These are phyloP conservation scores for Ophiostoma sp. DNA, from an alignment of 2,329 filamentous ascomycete genomes.

Conservation along the genomic window DNA sequence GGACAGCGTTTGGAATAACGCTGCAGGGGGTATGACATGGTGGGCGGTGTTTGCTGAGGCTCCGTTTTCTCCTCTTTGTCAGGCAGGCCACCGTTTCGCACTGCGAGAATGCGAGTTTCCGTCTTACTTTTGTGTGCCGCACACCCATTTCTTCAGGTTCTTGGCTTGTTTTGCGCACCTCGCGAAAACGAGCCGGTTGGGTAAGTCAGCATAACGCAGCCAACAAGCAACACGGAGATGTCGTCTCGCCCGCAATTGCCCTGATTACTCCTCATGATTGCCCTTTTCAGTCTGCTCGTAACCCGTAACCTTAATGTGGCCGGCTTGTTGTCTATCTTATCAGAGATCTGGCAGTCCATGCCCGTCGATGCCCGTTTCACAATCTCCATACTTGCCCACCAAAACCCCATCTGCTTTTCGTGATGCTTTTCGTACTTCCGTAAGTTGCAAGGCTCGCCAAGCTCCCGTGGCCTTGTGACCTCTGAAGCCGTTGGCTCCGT, in stretches of 20 bases:
- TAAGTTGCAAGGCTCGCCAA: background rate
- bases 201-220: background rate
- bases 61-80: background rate
- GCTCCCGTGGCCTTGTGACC: background rate
- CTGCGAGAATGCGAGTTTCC: background rate
- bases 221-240: background rate
- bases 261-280: background rate
- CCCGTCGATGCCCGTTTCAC: constrained; percentile 1
- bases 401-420: constrained; percentile 6
- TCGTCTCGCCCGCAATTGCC: background rate
- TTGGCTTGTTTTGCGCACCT: background rate
- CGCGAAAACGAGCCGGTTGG: constrained; percentile 9
- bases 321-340: constrained; percentile 18
- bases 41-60: background rate
- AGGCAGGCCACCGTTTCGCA: background rate
- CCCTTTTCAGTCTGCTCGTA: background rate
- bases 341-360: background rate
- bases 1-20: background rate
- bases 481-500: background rate
- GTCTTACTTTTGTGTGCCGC: background rate
- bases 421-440: constrained; percentile 6
- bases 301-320: background rate
- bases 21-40: background rate
- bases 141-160: background rate
- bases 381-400: background rate